phyloP scores from a whole-genome alignment of 805 yeast species.

The Maudiozyma bulderi region DNA sequence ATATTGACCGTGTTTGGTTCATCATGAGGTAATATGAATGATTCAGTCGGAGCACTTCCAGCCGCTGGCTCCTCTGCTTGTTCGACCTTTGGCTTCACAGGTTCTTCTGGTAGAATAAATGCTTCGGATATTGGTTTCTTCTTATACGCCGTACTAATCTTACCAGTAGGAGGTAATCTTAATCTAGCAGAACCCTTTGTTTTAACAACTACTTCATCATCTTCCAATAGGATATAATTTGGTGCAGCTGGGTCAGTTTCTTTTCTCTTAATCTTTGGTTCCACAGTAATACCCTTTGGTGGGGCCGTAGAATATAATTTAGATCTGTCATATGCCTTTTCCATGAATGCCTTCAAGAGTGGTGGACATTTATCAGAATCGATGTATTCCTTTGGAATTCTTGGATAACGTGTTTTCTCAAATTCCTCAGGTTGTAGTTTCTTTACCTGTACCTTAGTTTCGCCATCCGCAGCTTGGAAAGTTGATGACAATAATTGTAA shows the following conservation, averaged over 20 bases:
- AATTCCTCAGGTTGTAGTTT: constrained; percentile 57
- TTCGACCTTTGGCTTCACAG: constrained; percentile 3
- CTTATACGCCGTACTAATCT: constrained; percentile 62
- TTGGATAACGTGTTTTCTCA: constrained; percentile 43
- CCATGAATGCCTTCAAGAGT: constrained; percentile 46
- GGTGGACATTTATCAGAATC: constrained; percentile 40
- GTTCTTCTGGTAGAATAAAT: constrained; percentile 40
- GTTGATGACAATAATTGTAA: constrained; percentile 56
- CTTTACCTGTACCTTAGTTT: constrained; percentile 42
- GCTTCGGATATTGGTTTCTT: constrained; percentile 48
- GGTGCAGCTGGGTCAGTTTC: constrained; percentile 18
- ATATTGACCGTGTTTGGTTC: background rate
- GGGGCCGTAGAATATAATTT: constrained; percentile 35
- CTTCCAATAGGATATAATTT: constrained; percentile 58
- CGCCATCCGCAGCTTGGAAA: constrained; percentile 59
- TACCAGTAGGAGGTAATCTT: constrained; percentile 85
- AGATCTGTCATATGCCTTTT: constrained; percentile 34
- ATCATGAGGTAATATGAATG: background rate
- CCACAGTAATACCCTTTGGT: constrained; percentile 28
- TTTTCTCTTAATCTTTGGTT: constrained; percentile 23
- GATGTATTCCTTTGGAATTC: constrained; percentile 44
- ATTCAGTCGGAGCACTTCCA: background rate
- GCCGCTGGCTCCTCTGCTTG: background rate
- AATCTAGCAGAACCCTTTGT: constrained; percentile 59
- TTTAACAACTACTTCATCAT: constrained; percentile 75